Conservation (phyloP, 2,329 filamentous ascomycete species). For the Colletotrichum ledebouriae region DNA sequence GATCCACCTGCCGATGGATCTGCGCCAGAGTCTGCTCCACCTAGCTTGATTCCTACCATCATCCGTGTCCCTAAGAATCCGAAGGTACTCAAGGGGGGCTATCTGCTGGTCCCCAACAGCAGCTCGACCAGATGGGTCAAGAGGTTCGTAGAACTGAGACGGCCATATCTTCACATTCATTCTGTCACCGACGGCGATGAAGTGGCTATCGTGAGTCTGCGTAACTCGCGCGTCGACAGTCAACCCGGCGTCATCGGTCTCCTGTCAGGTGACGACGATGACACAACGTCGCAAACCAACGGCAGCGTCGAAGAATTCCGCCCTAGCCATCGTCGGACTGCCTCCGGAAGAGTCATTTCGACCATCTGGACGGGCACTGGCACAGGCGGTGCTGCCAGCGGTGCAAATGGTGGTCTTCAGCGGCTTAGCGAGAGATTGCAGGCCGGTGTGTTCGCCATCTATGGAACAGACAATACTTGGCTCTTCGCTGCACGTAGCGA, state of each 20-base stretch:
- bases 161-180: constrained; percentile 93
- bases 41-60: constrained; percentile 81
- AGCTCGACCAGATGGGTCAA: constrained; percentile 89
- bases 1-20: constrained; percentile 77
- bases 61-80: constrained; percentile 85
- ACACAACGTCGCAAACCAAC: constrained; percentile 48
- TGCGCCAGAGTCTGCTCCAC: constrained; percentile 62
- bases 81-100: constrained; percentile 85
- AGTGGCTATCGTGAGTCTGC: constrained; percentile 87
- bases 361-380: constrained; percentile 67
- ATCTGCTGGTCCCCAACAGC: constrained; percentile 86
- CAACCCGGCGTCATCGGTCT: constrained; percentile 88
- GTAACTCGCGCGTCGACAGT: constrained; percentile 91
- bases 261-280: constrained; percentile 66
- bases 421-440: constrained; percentile 70
- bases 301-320: constrained; percentile 55
- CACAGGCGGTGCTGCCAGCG: constrained; percentile 49
- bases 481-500: constrained; percentile 92
- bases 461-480: constrained; percentile 94
- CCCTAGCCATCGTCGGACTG: constrained; percentile 62
- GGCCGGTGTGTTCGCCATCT: constrained; percentile 90
- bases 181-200: constrained; percentile 89
- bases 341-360: constrained; percentile 67
- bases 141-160: constrained; percentile 90
- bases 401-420: constrained; percentile 58